Conservation (phyloP, 495 filamentous ascomycete species). For the Penicillium daleae region DNA sequence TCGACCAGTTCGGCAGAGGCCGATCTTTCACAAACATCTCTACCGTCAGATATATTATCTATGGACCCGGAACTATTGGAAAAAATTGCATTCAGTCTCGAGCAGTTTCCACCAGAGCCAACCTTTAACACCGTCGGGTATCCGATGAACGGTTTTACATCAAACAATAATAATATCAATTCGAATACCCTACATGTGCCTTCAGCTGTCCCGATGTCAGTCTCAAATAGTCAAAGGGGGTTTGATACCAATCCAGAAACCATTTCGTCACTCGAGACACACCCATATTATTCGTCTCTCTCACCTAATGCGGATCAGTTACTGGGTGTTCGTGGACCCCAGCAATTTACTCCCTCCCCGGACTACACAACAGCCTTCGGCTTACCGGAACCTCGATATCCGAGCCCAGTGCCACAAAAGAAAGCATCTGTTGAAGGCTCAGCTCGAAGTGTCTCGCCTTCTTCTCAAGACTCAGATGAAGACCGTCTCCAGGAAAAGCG, state of each 20-base stretch:
- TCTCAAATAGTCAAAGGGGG: not conserved
- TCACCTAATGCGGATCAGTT: not conserved
- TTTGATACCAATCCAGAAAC: not conserved
- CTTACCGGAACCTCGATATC: not conserved
- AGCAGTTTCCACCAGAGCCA: slow-evolving; percentile 4
- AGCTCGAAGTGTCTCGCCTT: slow-evolving; percentile 8
- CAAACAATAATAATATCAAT: not conserved
- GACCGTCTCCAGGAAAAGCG: slow-evolving; percentile 8
- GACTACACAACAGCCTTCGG: not conserved
- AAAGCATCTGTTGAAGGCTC: not conserved
- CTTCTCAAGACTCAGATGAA: slow-evolving; percentile 19
- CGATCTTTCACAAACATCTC: not conserved
- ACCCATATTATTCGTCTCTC: not conserved
- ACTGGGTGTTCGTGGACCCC: not conserved
- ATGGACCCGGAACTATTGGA: slow-evolving; percentile 2
- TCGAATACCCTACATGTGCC: not conserved
- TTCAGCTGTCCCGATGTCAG: not conserved
- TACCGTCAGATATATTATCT: not conserved
- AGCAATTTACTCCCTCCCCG: not conserved
- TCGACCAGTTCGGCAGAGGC: not conserved
- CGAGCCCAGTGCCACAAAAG: not conserved
- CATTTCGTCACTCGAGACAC: not conserved
- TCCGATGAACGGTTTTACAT: not conserved
- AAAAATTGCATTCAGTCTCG: slow-evolving; percentile 9
- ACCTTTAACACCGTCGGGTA: not conserved